These are phyloP conservation scores for Botrytis hyacinthi DNA, from an alignment of 2,329 filamentous ascomycete genomes.

Conservation along the genomic window DNA sequence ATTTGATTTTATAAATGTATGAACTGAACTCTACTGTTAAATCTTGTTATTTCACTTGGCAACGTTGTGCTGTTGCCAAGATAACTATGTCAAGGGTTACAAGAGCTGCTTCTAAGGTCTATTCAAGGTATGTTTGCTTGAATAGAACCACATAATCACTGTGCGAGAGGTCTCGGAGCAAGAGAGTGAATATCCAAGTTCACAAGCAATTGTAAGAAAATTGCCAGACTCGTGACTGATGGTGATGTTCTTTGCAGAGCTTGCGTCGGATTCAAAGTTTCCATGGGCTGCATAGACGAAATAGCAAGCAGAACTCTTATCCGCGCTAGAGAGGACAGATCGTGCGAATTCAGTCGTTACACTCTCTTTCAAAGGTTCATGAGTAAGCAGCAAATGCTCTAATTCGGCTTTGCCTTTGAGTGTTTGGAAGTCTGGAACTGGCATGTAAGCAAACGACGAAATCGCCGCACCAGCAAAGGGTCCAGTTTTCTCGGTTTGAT, in stretches of 20 bases:
- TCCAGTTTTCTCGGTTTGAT: not conserved
- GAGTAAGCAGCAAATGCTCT: not conserved
- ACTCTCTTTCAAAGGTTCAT: not conserved
- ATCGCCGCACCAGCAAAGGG: not conserved
- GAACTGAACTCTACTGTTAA: too few species aligned
- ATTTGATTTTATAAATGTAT: too few species aligned
- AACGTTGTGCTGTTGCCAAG: not conserved
- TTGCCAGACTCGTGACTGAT: conserved; percentile 40
- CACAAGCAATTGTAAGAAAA: conserved; percentile 53
- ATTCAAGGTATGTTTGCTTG: not conserved
- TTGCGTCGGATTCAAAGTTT: not conserved
- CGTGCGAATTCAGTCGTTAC: not conserved
- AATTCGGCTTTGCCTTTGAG: not conserved
- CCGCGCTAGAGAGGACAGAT: not conserved
- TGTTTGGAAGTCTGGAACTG: not conserved
- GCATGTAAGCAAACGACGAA: not conserved
- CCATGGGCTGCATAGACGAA: not conserved
- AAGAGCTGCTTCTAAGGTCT: not conserved
- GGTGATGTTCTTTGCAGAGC: not conserved
- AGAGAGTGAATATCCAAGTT: conserved; percentile 42
- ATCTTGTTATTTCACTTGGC: not conserved
- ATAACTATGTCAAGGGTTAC: not conserved
- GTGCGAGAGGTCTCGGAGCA: too few species aligned
- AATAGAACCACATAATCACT: not conserved
- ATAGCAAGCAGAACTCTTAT: not conserved